phyloP scores from a whole-genome alignment of 75 land plant genomes.

The Azolla pinnata region DNA sequence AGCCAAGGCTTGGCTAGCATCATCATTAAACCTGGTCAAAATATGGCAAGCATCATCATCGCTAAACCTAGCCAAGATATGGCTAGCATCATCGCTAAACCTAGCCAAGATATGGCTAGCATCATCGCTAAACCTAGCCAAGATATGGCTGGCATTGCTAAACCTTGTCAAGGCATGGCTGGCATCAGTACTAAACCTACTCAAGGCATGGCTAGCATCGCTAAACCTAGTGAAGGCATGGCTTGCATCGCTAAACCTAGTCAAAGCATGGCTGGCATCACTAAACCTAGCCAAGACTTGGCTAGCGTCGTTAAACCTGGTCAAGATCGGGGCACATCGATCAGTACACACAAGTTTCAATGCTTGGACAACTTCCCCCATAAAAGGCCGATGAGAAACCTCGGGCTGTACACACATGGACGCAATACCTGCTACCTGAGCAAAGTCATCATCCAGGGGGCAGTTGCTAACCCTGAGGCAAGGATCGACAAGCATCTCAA shows the following conservation, averaged over 20 bases:
- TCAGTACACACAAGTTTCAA: conserved; percentile 77
- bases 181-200: conserved; percentile 26
- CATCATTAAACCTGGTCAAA: too few species aligned
- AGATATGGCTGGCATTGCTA: conserved; percentile 39
- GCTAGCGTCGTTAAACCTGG: conserved; percentile 27
- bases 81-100: too few species aligned
- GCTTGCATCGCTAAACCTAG: too few species aligned
- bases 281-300: conserved; percentile 10
- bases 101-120: conserved; percentile 29
- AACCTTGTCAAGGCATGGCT: not conserved
- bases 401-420: conserved; percentile 96
- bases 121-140: conserved; percentile 27
- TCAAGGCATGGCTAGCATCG: conserved; percentile 32
- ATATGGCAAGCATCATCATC: too few species aligned
- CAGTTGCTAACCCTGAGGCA: conserved; percentile 31
- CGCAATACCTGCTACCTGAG: conserved; percentile 80
- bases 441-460: conserved; percentile 54
- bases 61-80: too few species aligned
- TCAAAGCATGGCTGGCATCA: conserved; percentile 11
- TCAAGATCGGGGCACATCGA: conserved; percentile 21
- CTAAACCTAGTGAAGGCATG: too few species aligned
- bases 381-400: conserved; percentile 81
- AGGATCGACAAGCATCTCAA: conserved; percentile 72
- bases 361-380: conserved; percentile 98
- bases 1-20: too few species aligned